Base-by-base conservation (phyloP, 2,329 filamentous ascomycete genomes). In the Fusarium foetens region DNA sequence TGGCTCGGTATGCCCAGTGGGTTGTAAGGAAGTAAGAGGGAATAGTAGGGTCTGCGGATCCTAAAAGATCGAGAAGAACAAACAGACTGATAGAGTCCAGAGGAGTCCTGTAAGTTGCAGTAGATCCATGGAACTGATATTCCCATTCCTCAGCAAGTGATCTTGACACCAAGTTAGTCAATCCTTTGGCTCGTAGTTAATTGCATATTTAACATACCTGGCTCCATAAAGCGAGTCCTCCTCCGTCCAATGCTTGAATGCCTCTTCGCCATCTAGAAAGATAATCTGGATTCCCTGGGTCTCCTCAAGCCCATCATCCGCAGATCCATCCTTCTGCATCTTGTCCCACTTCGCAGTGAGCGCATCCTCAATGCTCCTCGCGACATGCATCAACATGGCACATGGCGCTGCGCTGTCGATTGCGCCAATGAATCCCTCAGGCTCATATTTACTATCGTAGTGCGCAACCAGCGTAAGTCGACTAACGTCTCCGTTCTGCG, bases 351-450 rank as follows among this genome's bases (percentile, higher is more conserved):
- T 97, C 79, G 87, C 88, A 35, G 91, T 93, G 79, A 98, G 83
- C 5, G 93, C 94, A 3, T 84, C 86, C 77, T 98, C 95, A 49
- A 99, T 89, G 71, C 90, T 93, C 73, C 91, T 87, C 69, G 95
- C 93, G 17, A 92, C 90, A 80, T 97, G 93, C 89, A 99, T 88
- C 65, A 99, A 86, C 87, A 98, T 94, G 0, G 96, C 96, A 81
- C 95, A 98, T 14, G 96, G 95, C 23, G 93, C 96, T 3, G 96
- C 96, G 76, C 94, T 97, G 79, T 99, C 96, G 19, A 90, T 97
- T 1, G 95, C 96, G 1, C 96, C 96, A 65, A 99, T 93, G 80
- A 99, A 99, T 2, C 94, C 95, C 68, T 91, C 84, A 0, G 95
- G 95, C 31, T 85, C 86, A 64, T 92, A 87, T 82, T 97, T 93